Evolutionary conservation across 2,329 filamentous ascomycete species (phyloP).

Genomic region (Myriosclerotinia curreyana): DNA sequence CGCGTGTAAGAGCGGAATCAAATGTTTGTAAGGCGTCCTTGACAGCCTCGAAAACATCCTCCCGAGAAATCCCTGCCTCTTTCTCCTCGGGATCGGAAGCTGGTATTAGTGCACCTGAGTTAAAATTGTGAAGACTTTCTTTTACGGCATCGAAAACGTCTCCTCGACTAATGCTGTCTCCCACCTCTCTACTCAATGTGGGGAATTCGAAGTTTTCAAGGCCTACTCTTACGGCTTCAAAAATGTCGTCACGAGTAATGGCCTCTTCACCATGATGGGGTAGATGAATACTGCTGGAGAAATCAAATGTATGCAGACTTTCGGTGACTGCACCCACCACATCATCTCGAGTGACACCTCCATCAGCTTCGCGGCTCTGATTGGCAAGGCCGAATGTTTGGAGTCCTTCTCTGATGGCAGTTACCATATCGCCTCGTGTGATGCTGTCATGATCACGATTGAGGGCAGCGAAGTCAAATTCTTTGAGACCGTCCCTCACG

Average conservation of each 20-base stretch:
- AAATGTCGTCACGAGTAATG: constrained; percentile 60
- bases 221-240: constrained; percentile 61
- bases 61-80: constrained; percentile 60
- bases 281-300: constrained; percentile 57
- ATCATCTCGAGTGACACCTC: constrained; percentile 61
- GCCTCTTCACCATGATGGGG: constrained; percentile 52
- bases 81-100: constrained; percentile 45
- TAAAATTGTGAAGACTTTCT: constrained; percentile 52
- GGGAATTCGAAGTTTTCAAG: constrained; percentile 51
- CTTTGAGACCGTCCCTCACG: constrained; percentile 79
- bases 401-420: constrained; percentile 79
- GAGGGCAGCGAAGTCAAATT: constrained; percentile 70
- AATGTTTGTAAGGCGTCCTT: constrained; percentile 52
- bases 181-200: constrained; percentile 39
- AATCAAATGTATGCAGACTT: constrained; percentile 81
- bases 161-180: constrained; percentile 63
- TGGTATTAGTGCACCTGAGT: constrained; percentile 42
- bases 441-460: constrained; percentile 68
- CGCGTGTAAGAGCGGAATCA: constrained; percentile 20
- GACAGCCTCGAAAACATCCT: constrained; percentile 83
- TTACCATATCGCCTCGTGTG: constrained; percentile 78
- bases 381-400: constrained; percentile 69
- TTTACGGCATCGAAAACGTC: constrained; percentile 83
- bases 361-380: constrained; percentile 52
- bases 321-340: constrained; percentile 82